Evolutionary conservation across 1,284 basidiomycete species (phyloP), one percentile per base, ranked within the genome.

Genomic region (Trametes polyzona): DNA sequence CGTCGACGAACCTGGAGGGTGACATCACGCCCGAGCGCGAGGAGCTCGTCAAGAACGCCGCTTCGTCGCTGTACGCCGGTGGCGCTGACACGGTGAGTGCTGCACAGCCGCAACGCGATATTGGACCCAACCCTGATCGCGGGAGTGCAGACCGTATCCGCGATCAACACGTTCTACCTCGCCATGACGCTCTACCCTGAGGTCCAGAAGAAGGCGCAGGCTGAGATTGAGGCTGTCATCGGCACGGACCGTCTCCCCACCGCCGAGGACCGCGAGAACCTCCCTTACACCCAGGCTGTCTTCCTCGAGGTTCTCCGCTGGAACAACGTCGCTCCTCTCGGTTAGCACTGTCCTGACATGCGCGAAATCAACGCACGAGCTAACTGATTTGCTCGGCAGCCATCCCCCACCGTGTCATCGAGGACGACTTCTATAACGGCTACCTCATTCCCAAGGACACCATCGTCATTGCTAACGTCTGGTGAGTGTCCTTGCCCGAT

Each of bases 171-270:
- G 16, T 70, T 72, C 61, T 66, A 70, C 51, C 65, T 70, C 10
- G 69, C 70, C 6, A 73, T 75, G 71, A 65, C 66, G 21, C 60
- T 70, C 7, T 57, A 69, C 51, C 73, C 74, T 1, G 68, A 71
- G n/a, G 63, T 69, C 4, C 73, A 74, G 54, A 50, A 52, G 41
- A 68, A 65, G 36, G 73, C 73, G 0, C 71, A 73, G 40, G 63
- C 57, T 7, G 73, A 74, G 54, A 65, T 75, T 29, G 71, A 73
- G 21, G 40, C 60, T 4, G 67, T 71, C 14, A 49, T 75, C 17
- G 70, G 72, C 11, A 40, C 47, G 7, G 67, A 69, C 10, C 63
- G 69, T 14, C 63, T 73, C n/a, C 74, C 74, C 16, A 65, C 59
- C 5, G 65, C 69, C 29, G 64, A 59, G 14, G 74, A 75, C 54